Percentiles rank a stretch among this genome's conserved stretches.
These are phyloP conservation scores for Nicotiana paniculata DNA, from an alignment of 257 asterid genomes.

Conservation along the genomic window DNA sequence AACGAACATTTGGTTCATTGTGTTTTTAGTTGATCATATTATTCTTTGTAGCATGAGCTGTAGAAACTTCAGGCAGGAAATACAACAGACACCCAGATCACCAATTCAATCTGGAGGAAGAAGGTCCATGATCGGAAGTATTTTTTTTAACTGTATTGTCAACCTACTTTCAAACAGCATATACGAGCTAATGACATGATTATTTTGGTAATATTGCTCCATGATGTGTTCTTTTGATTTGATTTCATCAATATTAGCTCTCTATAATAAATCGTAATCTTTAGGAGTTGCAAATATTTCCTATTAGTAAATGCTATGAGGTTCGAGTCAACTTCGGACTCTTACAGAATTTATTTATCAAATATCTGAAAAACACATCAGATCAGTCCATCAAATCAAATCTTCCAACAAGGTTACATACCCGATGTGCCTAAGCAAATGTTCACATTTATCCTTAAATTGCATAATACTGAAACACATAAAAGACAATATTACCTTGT, in stretches of 20 bases:
- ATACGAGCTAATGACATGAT: background rate
- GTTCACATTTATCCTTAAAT: background rate
- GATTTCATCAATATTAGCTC: background rate
- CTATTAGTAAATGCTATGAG: background rate
- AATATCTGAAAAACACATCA: too few relatives aligned
- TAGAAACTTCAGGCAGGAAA: too few relatives aligned
- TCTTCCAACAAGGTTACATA: background rate
- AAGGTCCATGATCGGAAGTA: too few relatives aligned
- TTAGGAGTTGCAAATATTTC: too few relatives aligned
- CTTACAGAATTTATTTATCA: too few relatives aligned
- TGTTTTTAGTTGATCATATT: background rate
- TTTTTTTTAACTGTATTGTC: background rate
- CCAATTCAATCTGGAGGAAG: too few relatives aligned
- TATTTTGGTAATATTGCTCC: background rate
- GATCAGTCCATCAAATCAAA: background rate
- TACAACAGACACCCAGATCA: too few relatives aligned
- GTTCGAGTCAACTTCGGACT: too few relatives aligned
- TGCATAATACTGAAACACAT: background rate
- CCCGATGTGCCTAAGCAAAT: background rate
- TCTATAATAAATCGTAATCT: background rate
- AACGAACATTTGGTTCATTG: background rate
- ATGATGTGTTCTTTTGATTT: background rate
- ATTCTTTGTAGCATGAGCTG: too few relatives aligned
- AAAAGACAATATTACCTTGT: conserved; percentile 51
- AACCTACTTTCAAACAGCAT: background rate